phyloP scores from a whole-genome alignment of 148 eudicot species.

The Cornus kousa region DNA sequence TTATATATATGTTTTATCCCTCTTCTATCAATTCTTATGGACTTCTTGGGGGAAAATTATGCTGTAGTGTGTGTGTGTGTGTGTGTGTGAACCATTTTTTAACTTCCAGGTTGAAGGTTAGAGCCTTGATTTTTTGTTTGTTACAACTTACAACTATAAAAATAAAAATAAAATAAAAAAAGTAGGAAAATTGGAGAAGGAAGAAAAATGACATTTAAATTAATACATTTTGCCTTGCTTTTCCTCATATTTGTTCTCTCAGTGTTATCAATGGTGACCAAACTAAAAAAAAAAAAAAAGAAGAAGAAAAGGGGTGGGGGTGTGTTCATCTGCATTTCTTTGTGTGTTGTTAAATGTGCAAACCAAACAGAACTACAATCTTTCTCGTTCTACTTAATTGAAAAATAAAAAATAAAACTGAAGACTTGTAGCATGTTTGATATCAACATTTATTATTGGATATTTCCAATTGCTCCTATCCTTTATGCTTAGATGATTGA shows the following conservation, averaged over 20 bases:
- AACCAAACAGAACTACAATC: too few relatives aligned
- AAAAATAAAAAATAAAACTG: too few relatives aligned
- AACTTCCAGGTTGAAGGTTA: background rate
- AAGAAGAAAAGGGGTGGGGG: too few relatives aligned
- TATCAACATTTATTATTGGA: background rate
- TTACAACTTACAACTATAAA: background rate
- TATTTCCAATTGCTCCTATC: background rate
- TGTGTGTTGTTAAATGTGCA: too few relatives aligned
- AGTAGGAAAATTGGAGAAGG: too few relatives aligned
- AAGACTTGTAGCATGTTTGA: background rate
- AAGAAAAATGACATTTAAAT: too few relatives aligned
- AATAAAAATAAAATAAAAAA: too few relatives aligned
- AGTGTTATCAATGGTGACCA: too few relatives aligned
- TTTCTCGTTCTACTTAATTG: background rate
- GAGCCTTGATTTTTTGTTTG: background rate
- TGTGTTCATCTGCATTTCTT: too few relatives aligned
- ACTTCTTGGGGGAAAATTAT: background rate
- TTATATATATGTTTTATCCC: background rate
- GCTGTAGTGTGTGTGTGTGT: background rate
- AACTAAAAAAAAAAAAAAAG: too few relatives aligned
- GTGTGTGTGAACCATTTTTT: background rate
- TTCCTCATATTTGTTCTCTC: too few relatives aligned
- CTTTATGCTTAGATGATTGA: background rate
- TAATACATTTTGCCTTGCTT: too few relatives aligned
- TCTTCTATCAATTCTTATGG: background rate